Evolutionary conservation across 2,329 filamentous ascomycete species (phyloP), one percentile per base, ranked within the genome.

Genomic region (Hirsutella rhossiliensis): DNA sequence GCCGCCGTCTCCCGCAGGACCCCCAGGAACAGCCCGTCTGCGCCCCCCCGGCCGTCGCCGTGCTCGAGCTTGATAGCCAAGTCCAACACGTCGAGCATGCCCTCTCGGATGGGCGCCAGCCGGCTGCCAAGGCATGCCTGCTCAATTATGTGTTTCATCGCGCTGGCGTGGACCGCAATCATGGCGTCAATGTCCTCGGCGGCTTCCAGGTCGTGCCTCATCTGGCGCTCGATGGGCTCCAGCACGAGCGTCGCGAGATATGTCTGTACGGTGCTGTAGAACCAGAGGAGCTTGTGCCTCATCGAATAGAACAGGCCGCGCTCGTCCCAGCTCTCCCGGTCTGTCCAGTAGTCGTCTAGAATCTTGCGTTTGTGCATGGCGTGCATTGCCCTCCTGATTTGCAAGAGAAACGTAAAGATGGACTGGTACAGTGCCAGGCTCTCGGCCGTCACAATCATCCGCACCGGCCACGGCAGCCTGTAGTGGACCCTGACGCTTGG

Each of bases 151-250:
- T 72, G 72, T 38, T 69, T 71, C 38, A 84, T 65, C 54, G 83
- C 90, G 0, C 61, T 58, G 5, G 74, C 64, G 57, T 95, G 88
- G 1, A 80, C 71, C 1, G 63, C 63, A 23, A 88, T 80, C 85
- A 96, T 94, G 23, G 75, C 75, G 56, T 96, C 87, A 11, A 96
- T 78, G 51, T 90, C 87, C 23, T 73, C 69, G 0, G 86, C 78
- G 6, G 66, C 63, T 13, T 64, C 61, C 42, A 96, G 71, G 0
- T 72, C 66, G 3, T 61, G 58, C 6, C 66, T 65, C 66, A 96
- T 74, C 28, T 69, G 66, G 2, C 62, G 55, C 2, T 72, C 75
- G 19, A 78, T 71, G 0, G 79, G 75, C 0, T 72, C 73, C 1
- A 94, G 69, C 1, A 89, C 84, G 2, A 87, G 72, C 15, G 79